A percentile compares a stretch with the other conserved stretches of the same genome.
Evolutionary conservation across 495 filamentous ascomycete species (phyloP).

Genomic region (Astrothelium subdiscretum): DNA sequence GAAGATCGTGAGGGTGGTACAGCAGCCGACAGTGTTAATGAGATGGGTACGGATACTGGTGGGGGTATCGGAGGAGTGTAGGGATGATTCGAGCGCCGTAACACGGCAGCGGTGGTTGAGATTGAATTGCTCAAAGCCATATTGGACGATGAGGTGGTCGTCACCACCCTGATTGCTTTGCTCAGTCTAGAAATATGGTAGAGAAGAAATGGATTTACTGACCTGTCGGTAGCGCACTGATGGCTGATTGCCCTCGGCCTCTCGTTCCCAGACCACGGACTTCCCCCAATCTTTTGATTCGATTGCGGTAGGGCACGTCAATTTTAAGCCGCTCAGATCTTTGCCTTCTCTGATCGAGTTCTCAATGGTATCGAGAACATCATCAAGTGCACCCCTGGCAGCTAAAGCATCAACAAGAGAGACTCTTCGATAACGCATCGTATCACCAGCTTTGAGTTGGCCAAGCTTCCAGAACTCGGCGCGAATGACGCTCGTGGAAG

Average conservation of each 20-base stretch:
- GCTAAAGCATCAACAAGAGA: constrained; percentile 37
- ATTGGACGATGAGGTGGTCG: constrained; percentile 42
- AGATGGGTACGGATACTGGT: constrained; percentile 30
- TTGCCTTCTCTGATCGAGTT: constrained; percentile 15
- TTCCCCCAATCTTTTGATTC: constrained; percentile 18
- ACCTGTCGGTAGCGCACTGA: constrained; percentile 40
- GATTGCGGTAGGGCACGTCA: constrained; percentile 1
- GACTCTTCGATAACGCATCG: constrained; percentile 34
- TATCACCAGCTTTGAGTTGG: constrained; percentile 49
- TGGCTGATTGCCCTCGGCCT: constrained; percentile 30
- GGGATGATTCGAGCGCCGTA: constrained; percentile 34
- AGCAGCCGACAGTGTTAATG: constrained; percentile 38
- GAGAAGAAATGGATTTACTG: background rate
- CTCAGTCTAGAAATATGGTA: background rate
- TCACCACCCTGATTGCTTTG: constrained; percentile 37
- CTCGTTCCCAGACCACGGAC: constrained; percentile 31
- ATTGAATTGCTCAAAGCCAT: constrained; percentile 38
- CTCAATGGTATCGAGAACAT: constrained; percentile 26
- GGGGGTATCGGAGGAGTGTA: constrained; percentile 24
- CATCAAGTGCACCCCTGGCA: constrained; percentile 24
- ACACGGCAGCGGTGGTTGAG: constrained; percentile 41
- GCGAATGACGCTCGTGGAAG: constrained; percentile 40
- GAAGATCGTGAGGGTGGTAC: constrained; percentile 36
- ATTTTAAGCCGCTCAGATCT: constrained; percentile 13
- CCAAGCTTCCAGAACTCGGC: constrained; percentile 49